A percentile compares a stretch with the other conserved stretches of the same genome.
phyloP scores from a whole-genome alignment of 345 rosid genomes.

The Citrus hindsii region DNA sequence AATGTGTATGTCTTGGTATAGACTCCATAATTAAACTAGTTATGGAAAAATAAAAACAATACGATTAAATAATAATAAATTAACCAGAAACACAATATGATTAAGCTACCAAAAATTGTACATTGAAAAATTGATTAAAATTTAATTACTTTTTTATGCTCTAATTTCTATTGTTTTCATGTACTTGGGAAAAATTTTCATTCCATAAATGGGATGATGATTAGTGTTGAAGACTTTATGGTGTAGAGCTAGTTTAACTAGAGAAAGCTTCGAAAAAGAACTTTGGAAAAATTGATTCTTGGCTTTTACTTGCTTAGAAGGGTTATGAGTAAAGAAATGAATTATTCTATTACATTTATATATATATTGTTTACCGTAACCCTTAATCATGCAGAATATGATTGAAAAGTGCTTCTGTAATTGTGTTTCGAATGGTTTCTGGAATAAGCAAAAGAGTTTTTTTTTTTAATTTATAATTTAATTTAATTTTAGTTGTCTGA shows the following conservation, averaged over 20 bases:
- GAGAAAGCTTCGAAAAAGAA: neutral
- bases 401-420: neutral
- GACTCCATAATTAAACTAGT: no score
- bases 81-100: no score
- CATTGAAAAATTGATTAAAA: neutral
- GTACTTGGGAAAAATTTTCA: neutral
- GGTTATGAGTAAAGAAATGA: neutral
- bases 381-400: neutral
- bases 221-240: neutral
- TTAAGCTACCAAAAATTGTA: no score
- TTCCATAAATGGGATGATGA: neutral
- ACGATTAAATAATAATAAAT: no score
- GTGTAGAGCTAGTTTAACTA: neutral
- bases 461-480: neutral
- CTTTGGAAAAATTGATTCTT: neutral
- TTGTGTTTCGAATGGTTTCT: neutral
- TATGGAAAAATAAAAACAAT: no score
- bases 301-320: neutral
- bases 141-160: neutral
- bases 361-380: neutral
- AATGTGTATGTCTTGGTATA: no score
- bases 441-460: neutral
- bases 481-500: neutral
- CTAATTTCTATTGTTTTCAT: neutral
- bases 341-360: neutral